phyloP scores from a whole-genome alignment of 148 eudicot species.

The Limonium bicolor region DNA sequence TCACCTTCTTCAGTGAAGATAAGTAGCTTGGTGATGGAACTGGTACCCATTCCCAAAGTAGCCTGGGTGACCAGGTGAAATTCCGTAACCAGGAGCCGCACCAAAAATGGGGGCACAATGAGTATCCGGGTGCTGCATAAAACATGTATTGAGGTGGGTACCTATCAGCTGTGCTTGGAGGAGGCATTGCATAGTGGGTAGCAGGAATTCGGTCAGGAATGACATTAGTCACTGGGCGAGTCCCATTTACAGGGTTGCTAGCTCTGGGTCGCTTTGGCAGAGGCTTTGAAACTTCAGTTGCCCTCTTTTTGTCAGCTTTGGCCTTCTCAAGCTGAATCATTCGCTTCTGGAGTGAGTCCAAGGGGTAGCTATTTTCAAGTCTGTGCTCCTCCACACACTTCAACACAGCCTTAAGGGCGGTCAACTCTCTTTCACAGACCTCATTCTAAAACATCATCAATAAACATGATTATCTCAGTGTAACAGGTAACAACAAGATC shows the following conservation, averaged over 20 bases:
- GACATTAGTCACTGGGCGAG: constrained; percentile 37
- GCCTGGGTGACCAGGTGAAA: constrained; percentile 53
- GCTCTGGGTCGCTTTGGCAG: constrained; percentile 93
- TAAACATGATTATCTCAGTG: no score
- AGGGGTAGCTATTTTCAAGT: constrained; percentile 2
- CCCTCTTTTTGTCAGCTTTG: constrained; percentile 26
- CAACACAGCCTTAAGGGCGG: constrained; percentile 6
- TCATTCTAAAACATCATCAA: constrained; percentile 43
- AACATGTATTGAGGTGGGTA: constrained; percentile 51
- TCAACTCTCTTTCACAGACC: constrained; percentile 13
- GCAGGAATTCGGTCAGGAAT: constrained; percentile 48
- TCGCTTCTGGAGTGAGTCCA: constrained; percentile 36
- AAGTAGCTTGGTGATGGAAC: constrained; percentile 53
- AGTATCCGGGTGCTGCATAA: constrained; percentile 28
- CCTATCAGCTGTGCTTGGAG: constrained; percentile 55
- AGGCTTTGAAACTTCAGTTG: constrained; percentile 74
- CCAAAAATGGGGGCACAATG: not conserved
- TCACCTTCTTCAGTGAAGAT: constrained; percentile 72
- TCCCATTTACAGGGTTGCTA: constrained; percentile 36
- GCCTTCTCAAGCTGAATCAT: constrained; percentile 36
- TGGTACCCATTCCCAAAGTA: constrained; percentile 74
- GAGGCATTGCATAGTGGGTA: constrained; percentile 33
- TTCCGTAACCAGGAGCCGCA: constrained; percentile 33
- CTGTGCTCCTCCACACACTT: constrained; percentile 6
- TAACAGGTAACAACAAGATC: not conserved